These are phyloP conservation scores for Gnomoniopsis smithogilvyi DNA, from an alignment of 2,329 filamentous ascomycete genomes.

Conservation along the genomic window DNA sequence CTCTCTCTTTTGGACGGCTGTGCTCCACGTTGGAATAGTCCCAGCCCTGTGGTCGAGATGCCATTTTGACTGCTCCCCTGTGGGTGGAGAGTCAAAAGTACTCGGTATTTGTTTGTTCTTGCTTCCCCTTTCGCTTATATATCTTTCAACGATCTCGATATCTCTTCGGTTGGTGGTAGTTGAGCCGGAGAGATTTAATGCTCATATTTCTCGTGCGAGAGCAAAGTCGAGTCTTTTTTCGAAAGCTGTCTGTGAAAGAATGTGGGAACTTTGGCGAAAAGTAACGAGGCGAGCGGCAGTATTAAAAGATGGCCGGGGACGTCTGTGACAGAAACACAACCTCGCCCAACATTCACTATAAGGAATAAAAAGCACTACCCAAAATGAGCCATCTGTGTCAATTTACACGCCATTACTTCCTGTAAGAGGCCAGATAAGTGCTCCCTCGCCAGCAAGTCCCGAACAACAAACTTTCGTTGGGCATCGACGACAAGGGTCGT, in stretches of 20 bases:
- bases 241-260: not conserved
- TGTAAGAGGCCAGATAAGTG: conserved; percentile 5
- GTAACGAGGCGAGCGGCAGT: conserved; percentile 12
- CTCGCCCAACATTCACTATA: not conserved
- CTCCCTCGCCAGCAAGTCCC: conserved; percentile 3
- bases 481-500: conserved; percentile 13
- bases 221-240: not conserved
- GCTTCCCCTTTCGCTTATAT: not conserved
- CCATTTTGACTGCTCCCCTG: conserved; percentile 4
- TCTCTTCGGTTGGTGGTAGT: conserved; percentile 13
- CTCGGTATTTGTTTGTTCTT: not conserved
- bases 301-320: conserved; percentile 7
- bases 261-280: not conserved
- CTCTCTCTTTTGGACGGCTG: conserved; percentile 5
- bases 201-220: conserved; percentile 13
- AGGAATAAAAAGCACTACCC: not conserved
- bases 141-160: conserved; percentile 16
- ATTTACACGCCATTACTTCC: not conserved
- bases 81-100: no score
- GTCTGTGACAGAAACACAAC: not conserved
- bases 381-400: not conserved
- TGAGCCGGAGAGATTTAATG: conserved; percentile 5
- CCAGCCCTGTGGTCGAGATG: conserved; percentile 15
- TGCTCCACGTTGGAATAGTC: conserved; percentile 11
- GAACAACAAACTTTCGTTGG: conserved; percentile 14